These are phyloP conservation scores for Trifolium dubium DNA, from an alignment of 306 rosid genomes.

Conservation along the genomic window DNA sequence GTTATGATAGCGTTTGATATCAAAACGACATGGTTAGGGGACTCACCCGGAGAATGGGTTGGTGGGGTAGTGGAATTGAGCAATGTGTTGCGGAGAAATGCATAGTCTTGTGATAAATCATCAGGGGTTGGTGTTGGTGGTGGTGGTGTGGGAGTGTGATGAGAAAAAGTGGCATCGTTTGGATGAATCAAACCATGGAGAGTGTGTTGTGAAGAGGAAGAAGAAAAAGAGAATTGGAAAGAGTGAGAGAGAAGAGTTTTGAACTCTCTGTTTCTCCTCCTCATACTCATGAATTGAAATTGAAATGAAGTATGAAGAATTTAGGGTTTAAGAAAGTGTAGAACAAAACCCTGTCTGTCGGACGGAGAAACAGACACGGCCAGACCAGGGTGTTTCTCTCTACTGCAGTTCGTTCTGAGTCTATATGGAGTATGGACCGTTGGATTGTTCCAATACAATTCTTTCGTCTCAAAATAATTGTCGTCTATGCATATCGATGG, in stretches of 20 bases:
- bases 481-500: too few relatives aligned
- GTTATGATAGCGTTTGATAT: slow-evolving; percentile 51
- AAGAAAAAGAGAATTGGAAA: slow-evolving; percentile 39
- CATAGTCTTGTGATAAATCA: slow-evolving; percentile 54
- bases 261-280: slow-evolving; percentile 55
- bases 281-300: slow-evolving; percentile 39
- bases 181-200: slow-evolving; percentile 62
- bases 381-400: too few relatives aligned
- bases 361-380: neutral
- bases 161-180: slow-evolving; percentile 35
- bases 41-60: slow-evolving; percentile 30
- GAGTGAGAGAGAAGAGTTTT: slow-evolving; percentile 45
- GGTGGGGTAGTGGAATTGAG: slow-evolving; percentile 46
- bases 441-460: too few relatives aligned
- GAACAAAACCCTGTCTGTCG: neutral
- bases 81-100: slow-evolving; percentile 57
- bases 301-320: neutral
- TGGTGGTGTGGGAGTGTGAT: slow-evolving; percentile 40
- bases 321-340: slow-evolving; percentile 39
- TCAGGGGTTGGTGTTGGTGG: slow-evolving; percentile 37
- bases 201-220: slow-evolving; percentile 42
- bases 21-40: slow-evolving; percentile 50
- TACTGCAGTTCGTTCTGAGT: too few relatives aligned
- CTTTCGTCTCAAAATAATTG: too few relatives aligned
- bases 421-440: too few relatives aligned